Base-by-base conservation (phyloP, 2,329 filamentous ascomycete species). In the Botrytis sinoallii region DNA sequence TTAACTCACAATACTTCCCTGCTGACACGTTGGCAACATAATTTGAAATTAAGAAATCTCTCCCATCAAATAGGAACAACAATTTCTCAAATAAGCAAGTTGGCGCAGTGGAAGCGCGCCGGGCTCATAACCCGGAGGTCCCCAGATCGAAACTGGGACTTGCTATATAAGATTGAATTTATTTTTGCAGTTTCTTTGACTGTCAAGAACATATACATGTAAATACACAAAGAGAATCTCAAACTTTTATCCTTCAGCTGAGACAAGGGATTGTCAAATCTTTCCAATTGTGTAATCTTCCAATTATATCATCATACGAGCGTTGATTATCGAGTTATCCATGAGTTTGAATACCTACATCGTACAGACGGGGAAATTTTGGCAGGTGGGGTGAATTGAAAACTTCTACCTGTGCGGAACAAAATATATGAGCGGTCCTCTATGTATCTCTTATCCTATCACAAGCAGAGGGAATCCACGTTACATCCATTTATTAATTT, bases 51-150 rank as follows among this genome's bases (percentile, higher is more conserved):
- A 3, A 2, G 0, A 0, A 0, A 0, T 0, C 0, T 0, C 2
- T 4, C 2, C 2, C 52, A 60, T 63, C 69, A 71, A 71, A 55
- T 12, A 66, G 52, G 2, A n/a, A 48, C 44, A 61, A 63, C 14
- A 48, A 64, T 48, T n/a, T 25, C 5, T 4, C 4, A 25, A n/a
- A 35, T 9, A 75, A 81, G 80, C 79, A 81, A 80, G 78, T 78
- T 81, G 79, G 81, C 81, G 80, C 80, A 82, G 81, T 76, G 80
- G 80, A 81, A 82, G 80, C 80, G 80, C 75, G 76, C 81, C 81
- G 80, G 81, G 81, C 81, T 82, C 81, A 82, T 81, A 81, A 81
- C 81, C 81, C 81, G 80, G 81, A 82, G 81, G 81, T 77, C 81
- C 77, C 79, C 76, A 75, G 81, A 82, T 81, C 81, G 81, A 81